Conservation (phyloP, 2,329 filamentous ascomycete genomes). For the Colletotrichum ledebouriae region DNA sequence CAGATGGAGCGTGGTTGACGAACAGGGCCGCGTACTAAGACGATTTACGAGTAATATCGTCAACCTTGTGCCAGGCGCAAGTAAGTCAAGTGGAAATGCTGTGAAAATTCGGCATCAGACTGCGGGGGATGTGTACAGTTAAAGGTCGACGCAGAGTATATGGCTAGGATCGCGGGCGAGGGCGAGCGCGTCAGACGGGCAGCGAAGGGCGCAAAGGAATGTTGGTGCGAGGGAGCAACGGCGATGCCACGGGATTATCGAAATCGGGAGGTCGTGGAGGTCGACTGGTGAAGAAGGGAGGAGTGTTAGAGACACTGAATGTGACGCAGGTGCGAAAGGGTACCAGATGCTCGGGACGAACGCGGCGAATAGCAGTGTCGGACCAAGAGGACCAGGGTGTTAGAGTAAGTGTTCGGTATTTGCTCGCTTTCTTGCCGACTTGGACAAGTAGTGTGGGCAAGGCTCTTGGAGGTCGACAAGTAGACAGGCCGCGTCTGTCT, state of each 20-base stretch:
- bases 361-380: constrained; percentile 33
- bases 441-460: constrained; percentile 1
- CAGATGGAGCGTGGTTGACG: constrained; percentile 23
- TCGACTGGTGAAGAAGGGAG: constrained; percentile 23
- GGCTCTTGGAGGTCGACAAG: neutral
- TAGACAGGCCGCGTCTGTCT: constrained; percentile 2
- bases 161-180: constrained; percentile 11
- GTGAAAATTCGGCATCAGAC: constrained; percentile 25
- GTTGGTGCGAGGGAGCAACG: constrained; percentile 33
- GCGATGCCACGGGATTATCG: constrained; percentile 27
- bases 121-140: constrained; percentile 27
- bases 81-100: constrained; percentile 4
- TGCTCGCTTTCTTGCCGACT: constrained; percentile 26
- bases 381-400: constrained; percentile 36
- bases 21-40: constrained; percentile 9
- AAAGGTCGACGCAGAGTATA: constrained; percentile 17
- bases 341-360: constrained; percentile 41
- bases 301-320: constrained; percentile 28
- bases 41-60: constrained; percentile 10
- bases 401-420: constrained; percentile 33
- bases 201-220: constrained; percentile 22
- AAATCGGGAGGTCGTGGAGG: constrained; percentile 15
- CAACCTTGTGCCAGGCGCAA: constrained; percentile 6
- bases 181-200: constrained; percentile 22
- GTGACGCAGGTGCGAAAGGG: constrained; percentile 33